A percentile compares a stretch with the other conserved stretches of the same genome.
These are phyloP conservation scores for Laetiporus sulphureus DNA, from an alignment of 1,284 basidiomycete species.

Conservation along the genomic window DNA sequence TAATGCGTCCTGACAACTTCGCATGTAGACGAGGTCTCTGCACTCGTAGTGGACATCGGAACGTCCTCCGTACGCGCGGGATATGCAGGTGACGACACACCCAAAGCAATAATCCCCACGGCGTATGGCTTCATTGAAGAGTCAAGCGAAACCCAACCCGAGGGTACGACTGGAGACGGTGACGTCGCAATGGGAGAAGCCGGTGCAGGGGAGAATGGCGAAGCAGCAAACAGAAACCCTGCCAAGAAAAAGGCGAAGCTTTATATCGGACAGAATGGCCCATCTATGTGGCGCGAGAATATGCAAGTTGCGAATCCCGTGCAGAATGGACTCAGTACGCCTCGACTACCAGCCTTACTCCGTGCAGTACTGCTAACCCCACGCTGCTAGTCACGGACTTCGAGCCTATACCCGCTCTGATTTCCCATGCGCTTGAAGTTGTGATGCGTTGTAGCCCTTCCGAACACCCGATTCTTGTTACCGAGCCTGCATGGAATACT, in stretches of 20 bases:
- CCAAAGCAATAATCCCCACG: conserved; percentile 88
- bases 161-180: conserved; percentile 25
- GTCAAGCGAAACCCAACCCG: conserved; percentile 24
- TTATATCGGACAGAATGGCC: conserved; percentile 87
- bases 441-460: conserved; percentile 67
- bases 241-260: conserved; percentile 52
- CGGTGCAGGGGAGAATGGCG: conserved; percentile 27
- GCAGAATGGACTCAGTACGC: conserved; percentile 80
- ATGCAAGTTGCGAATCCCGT: conserved; percentile 88
- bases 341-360: no score
- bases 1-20: not conserved
- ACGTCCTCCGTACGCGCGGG: conserved; percentile 87
- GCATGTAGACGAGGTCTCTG: conserved; percentile 82
- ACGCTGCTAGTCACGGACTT: conserved; percentile 66
- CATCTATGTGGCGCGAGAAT: conserved; percentile 84
- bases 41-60: conserved; percentile 93
- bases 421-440: conserved; percentile 71
- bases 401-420: conserved; percentile 64
- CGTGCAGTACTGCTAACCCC: no score
- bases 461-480: conserved; percentile 91
- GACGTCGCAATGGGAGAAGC: conserved; percentile 56
- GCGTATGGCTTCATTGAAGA: conserved; percentile 70
- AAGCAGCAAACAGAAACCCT: conserved; percentile 14
- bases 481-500: conserved; percentile 96
- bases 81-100: conserved; percentile 96